Conservation (phyloP, 257 asterid genomes). For the Osmanthus fragrans region DNA sequence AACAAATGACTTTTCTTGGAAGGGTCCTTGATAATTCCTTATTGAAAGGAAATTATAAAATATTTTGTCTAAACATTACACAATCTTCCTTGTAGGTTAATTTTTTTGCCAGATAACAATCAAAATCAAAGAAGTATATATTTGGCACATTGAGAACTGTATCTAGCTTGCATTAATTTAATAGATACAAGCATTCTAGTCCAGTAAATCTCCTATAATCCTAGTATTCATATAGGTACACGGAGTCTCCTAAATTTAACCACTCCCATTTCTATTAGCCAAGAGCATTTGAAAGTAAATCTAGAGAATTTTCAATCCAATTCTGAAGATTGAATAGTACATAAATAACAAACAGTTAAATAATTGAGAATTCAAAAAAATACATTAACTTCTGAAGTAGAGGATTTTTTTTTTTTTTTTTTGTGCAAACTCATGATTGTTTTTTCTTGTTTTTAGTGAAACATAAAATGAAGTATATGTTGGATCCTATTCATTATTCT, state of each 20-base stretch:
- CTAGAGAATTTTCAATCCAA: neutral
- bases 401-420: neutral
- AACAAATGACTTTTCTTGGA: too few species aligned
- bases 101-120: neutral
- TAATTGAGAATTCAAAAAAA: neutral
- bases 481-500: neutral
- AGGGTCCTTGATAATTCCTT: neutral
- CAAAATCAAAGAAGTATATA: too few species aligned
- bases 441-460: neutral
- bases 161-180: neutral
- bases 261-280: neutral
- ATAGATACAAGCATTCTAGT: neutral
- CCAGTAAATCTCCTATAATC: neutral
- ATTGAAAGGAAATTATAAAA: too few species aligned
- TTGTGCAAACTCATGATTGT: neutral
- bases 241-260: neutral
- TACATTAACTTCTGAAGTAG: neutral
- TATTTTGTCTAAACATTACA: neutral
- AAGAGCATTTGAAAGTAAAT: neutral
- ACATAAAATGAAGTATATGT: constrained; percentile 1
- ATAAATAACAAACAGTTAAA: neutral
- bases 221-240: neutral
- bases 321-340: neutral
- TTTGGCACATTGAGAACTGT: neutral
- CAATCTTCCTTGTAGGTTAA: neutral